Evolutionary conservation across 2,329 filamentous ascomycete genomes (phyloP), one percentile per base, ranked within the genome.

Genomic region (Colletotrichum karsti): DNA sequence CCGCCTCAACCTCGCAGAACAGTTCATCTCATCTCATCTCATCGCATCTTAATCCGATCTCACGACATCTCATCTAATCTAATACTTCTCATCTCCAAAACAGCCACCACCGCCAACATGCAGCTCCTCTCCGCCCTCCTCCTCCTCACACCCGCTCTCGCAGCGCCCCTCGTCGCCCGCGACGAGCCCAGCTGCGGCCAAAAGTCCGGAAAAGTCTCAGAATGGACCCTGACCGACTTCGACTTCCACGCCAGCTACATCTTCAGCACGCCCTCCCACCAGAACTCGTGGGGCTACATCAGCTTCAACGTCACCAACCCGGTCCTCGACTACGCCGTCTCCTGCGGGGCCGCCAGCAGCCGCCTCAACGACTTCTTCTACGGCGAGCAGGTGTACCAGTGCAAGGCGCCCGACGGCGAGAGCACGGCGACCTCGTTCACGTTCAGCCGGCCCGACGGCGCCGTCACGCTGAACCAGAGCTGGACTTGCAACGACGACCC

Each of bases 261-360:
- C 73, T 87, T 86, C 78, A 79, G 78, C 15, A 87, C 83, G 2
- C 85, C 85, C 0, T 78, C 85, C 4, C 85, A 88, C 76, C 84
- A 87, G 70, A 84, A 82, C 74, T 80, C 80, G 2, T 80, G 76
- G 75, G 85, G 85, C 54, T 78, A 79, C 66, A 80, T 84, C 69
- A 78, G 77, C 73, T 88, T 88, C 77, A 83, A 81, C 69, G 77
- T 87, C n/a, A 72, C 75, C 60, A 87, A 86, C 80, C 77, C 81
- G 13, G 83, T 78, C 33, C 71, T 85, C 39, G 70, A 76, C 41
- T 78, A 80, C 69, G 72, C 70, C 22, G 74, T 78, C 48, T 56
- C 58, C 35, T 88, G 86, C 81, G 70, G 69, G 28, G 83, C 77
- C 48, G 13, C 70, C 20, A 86, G 83, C 74, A 76, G 70, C 69